Percentiles rank a stretch among this genome's conserved stretches.
These are phyloP conservation scores for Quercus robur DNA, from an alignment of 306 rosid species.

Conservation along the genomic window DNA sequence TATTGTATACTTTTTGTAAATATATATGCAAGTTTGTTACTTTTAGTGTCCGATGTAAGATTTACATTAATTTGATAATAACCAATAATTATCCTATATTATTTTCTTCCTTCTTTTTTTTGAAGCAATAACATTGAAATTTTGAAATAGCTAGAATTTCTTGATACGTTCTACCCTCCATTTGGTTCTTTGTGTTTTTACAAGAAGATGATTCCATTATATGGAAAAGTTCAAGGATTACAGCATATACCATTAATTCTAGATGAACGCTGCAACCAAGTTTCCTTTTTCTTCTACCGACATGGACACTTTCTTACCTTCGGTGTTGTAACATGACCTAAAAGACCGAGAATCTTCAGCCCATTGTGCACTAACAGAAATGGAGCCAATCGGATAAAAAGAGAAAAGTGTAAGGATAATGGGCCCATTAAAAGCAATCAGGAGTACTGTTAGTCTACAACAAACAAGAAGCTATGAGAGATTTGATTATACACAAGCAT, in stretches of 20 bases:
- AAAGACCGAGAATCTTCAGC: neutral
- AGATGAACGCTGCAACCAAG: neutral
- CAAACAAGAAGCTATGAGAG: neutral
- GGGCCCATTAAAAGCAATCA: neutral
- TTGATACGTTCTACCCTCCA: neutral
- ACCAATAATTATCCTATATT: no score
- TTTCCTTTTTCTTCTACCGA: neutral
- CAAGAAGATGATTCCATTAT: no score
- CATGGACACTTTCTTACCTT: neutral
- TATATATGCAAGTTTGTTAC: no score
- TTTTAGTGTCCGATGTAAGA: no score
- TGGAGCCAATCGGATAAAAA: neutral
- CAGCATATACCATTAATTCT: neutral
- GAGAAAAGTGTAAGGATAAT: neutral
- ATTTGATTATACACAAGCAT: neutral
- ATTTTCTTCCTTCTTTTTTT: neutral
- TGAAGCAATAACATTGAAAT: neutral
- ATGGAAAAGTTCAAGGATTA: neutral
- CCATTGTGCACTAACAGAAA: neutral
- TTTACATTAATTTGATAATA: no score
- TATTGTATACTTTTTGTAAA: no score
- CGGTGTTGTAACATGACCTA: no score
- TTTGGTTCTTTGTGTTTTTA: neutral
- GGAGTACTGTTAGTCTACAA: neutral
- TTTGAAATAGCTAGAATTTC: neutral